Evolutionary conservation across 345 rosid genomes (phyloP).

Genomic region (Rhizophora apiculata): DNA sequence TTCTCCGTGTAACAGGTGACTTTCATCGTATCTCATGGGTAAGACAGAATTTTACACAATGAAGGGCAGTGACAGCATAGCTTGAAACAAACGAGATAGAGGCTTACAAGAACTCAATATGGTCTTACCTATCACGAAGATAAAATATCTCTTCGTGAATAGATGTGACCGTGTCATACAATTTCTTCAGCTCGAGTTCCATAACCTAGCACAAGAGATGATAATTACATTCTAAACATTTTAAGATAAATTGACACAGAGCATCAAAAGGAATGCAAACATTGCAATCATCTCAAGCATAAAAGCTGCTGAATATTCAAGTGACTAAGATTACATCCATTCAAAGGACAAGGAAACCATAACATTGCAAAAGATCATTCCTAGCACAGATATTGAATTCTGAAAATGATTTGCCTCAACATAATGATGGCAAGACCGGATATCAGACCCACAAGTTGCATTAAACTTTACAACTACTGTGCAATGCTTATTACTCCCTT

Average conservation of each 20-base stretch:
- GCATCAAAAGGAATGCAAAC: not conserved
- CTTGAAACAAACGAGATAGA: too few species aligned
- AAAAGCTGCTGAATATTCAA: not conserved
- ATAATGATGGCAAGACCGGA: too few species aligned
- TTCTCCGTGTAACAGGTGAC: too few species aligned
- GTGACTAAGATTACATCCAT: not conserved
- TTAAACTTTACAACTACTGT: too few species aligned
- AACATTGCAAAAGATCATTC: too few species aligned
- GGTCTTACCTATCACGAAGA: slow-evolving; percentile 72
- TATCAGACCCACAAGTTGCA: too few species aligned
- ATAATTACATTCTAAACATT: not conserved
- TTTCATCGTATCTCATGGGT: too few species aligned
- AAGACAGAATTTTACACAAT: too few species aligned
- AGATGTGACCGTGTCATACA: slow-evolving; percentile 48
- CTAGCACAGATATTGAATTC: too few species aligned
- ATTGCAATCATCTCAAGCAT: not conserved
- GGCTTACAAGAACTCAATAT: not conserved
- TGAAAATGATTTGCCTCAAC: too few species aligned
- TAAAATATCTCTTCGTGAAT: slow-evolving; percentile 79
- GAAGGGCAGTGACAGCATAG: too few species aligned
- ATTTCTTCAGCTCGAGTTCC: slow-evolving; percentile 68
- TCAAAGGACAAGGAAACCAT: not conserved
- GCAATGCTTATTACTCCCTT: too few species aligned
- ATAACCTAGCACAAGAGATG: slow-evolving; percentile 39
- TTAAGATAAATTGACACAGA: not conserved